These are phyloP conservation scores for Teunomyces barrocoloradensis DNA, from an alignment of 805 yeast genomes.

Conservation along the genomic window DNA sequence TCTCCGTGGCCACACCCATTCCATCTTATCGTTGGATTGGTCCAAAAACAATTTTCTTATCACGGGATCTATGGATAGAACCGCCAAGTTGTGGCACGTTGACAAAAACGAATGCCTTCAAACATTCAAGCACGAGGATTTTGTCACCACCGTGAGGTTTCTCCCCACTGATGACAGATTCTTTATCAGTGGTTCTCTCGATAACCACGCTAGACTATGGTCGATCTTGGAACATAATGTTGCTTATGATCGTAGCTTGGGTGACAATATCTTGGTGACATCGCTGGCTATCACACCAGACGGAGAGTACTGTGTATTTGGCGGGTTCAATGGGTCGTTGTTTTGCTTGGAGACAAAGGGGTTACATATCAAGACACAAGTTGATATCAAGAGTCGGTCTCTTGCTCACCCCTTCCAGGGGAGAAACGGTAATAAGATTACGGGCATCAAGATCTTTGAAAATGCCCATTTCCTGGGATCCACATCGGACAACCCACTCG, in stretches of 20 bases:
- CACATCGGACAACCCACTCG: conserved; percentile 10
- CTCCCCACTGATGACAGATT: conserved; percentile 87
- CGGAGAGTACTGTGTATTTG: conserved; percentile 59
- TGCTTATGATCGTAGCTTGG: conserved; percentile 48
- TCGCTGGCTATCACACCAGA: conserved; percentile 71
- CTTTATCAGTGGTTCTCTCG: conserved; percentile 78
- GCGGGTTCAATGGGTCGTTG: conserved; percentile 76
- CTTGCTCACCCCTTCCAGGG: conserved; percentile 21
- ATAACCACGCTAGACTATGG: conserved; percentile 76
- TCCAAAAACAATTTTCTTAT: conserved; percentile 78
- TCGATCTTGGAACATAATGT: conserved; percentile 73
- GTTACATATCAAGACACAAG: conserved; percentile 39
- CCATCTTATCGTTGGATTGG: conserved; percentile 81
- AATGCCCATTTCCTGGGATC: conserved; percentile 12
- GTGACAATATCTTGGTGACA: conserved; percentile 67
- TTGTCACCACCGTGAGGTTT: conserved; percentile 76
- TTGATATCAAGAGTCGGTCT: conserved; percentile 30
- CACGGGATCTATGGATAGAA: conserved; percentile 80
- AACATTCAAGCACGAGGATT: conserved; percentile 70
- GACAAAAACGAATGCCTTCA: conserved; percentile 62
- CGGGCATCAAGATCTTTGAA: conserved; percentile 63
- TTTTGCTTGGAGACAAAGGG: conserved; percentile 62
- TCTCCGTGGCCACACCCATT: conserved; percentile 65
- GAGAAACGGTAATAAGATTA: conserved; percentile 50
- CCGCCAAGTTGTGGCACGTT: conserved; percentile 83